Evolutionary conservation across 2,329 filamentous ascomycete species (phyloP).

Genomic region (Fusarium temperatum): DNA sequence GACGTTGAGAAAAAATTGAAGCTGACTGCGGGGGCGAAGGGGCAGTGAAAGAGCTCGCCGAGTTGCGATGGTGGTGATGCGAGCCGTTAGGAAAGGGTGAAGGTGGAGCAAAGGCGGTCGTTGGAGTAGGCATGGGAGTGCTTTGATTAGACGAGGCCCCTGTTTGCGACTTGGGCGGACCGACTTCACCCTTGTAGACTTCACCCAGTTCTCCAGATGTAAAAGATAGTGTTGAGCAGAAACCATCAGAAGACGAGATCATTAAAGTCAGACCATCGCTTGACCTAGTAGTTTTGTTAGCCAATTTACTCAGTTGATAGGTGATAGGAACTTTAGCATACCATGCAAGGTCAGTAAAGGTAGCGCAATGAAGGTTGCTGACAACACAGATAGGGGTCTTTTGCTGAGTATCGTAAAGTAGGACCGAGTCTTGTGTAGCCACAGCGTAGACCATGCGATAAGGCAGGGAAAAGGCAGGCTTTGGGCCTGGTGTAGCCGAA

Average conservation of each 20-base stretch:
- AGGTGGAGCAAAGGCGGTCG: conserved; percentile 67
- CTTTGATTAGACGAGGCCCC: conserved; percentile 66
- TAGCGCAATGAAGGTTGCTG: conserved; percentile 96
- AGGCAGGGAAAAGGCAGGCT: conserved; percentile 81
- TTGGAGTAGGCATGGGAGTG: conserved; percentile 77
- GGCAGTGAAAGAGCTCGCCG: conserved; percentile 65
- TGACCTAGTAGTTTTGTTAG: conserved; percentile 52
- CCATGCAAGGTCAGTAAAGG: conserved; percentile 96
- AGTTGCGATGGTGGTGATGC: conserved; percentile 66
- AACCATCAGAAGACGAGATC: conserved; percentile 98
- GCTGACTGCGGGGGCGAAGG: conserved; percentile 65
- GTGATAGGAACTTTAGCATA: conserved; percentile 56
- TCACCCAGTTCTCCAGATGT: conserved; percentile 84
- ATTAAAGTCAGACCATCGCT: conserved; percentile 69
- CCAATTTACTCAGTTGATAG: neutral
- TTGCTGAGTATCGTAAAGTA: conserved; percentile 97
- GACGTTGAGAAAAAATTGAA: conserved; percentile 69
- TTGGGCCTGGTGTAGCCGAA: conserved; percentile 65
- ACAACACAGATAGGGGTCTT: conserved; percentile 92
- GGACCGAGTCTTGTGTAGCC: conserved; percentile 92
- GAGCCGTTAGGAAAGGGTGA: conserved; percentile 63
- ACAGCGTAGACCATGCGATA: conserved; percentile 98
- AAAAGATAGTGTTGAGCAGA: conserved; percentile 93
- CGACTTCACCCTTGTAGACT: conserved; percentile 75
- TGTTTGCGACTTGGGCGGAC: conserved; percentile 57